Evolutionary conservation across 371 early-diverging fungal species (phyloP), one percentile per base, ranked within the genome.

Genomic region (Syncephalastrum monosporum): DNA sequence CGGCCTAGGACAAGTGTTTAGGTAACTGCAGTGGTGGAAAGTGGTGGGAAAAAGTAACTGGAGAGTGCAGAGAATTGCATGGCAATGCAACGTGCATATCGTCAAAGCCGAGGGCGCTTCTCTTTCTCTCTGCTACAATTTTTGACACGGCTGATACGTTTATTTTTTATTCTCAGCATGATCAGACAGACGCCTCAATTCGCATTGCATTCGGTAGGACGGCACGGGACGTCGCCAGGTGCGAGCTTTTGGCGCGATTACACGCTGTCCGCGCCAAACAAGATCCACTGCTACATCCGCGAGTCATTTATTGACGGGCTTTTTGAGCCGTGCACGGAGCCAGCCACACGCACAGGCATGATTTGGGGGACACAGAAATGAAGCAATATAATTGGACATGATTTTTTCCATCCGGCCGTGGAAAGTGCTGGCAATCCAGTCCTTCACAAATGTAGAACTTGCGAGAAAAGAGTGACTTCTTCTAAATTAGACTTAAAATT

Each of bases 221-320:
- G 79, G 23, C 72, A 75, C 65, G 74, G 73, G 5, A 60, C 63
- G 6, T 56, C 56, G 15, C 61, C 69, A 15, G 75, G 79, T 1
- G 65, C 69, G 0, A 69, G 74, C 43, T 78, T 78, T 23, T 78
- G 79, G 79, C 51, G 79, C 27, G 79, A 78, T 49, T 78, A 78
- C 45, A 73, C 58, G 15, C 42, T 78, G 1, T 60, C 43, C 8
- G 63, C 73, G 21, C 71, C 73, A 1, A 67, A 64, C 5, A 61
- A 68, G 3, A 19, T 78, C 7, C 65, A 75, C 25, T 78, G 79
- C 47, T 71, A 63, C 47, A 73, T 78, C 46, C 61, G 79, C 38
- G 79, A 78, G 49, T 73, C 68, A 4, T 78, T 78, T 65, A 65
- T 69, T 5, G 63, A 71, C 44, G 66, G 64, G 3, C 53, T 77